Evolutionary conservation across 345 rosid genomes (phyloP), one percentile per base, ranked within the genome.

Genomic region (Isatis tinctoria): DNA sequence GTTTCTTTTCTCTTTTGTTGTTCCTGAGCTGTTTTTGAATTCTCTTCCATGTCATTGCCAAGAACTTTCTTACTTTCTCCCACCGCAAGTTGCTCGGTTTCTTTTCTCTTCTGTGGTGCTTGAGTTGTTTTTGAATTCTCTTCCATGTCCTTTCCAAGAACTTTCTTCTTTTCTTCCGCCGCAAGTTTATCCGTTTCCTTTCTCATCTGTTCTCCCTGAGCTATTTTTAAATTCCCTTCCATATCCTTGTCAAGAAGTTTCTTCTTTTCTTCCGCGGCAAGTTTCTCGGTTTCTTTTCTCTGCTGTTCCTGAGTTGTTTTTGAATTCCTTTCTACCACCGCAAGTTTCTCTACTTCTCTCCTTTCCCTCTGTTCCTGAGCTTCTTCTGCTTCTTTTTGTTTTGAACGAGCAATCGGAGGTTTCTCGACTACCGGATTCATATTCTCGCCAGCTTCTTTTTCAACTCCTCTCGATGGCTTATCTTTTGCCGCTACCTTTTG

Each of bases 41-140:
- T 81, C 59, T 69, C 39, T 66, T 66, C 58, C 81, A 27, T 5
- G 63, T 27, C 72, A 60, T 70, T 74, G 48, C 13, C 3, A 72
- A 39, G 6, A 45, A 14, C 78, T 64, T 41, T 64, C 41, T 82
- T 68, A 64, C 11, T 59, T 80, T 72, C 74, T 67, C 12, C 56
- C 30, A 10, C 30, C 6, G 56, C 32, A 60, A 60, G 45, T 60
- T 58, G 18, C 43, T 58, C 43, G 8, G 43, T 58, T n/a, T 32
- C 40, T 30, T 58, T 22, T 20, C 18, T 62, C 63, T 49, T 41
- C 26, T n/a, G 59, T 41, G 41, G 68, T 44, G 57, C 67, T 41
- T 56, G 14, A 64, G 12, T 60, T 67, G 41, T 4, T 32, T 10
- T 7, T 14, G 60, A 44, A 74, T 52, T 78, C 59, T 71, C 45